Evolutionary conservation across 2,329 filamentous ascomycete species (phyloP).

Genomic region (Arthrobotrys musiformis): DNA sequence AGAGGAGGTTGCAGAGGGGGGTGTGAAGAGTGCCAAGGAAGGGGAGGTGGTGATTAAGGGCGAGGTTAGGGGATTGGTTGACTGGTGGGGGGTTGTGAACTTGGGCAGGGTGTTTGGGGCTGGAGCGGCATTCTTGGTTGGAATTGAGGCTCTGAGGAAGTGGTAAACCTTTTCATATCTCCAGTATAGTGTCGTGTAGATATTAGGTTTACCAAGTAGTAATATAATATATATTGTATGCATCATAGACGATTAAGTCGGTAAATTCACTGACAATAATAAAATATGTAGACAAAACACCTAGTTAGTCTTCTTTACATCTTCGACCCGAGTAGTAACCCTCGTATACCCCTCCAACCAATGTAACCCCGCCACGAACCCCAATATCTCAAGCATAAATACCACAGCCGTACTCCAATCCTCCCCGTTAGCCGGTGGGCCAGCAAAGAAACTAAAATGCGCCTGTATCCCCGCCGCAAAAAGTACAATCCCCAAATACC

Average conservation of each 20-base stretch:
- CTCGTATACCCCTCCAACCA: constrained; percentile 26
- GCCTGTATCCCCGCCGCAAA: constrained; percentile 17
- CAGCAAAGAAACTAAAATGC: constrained; percentile 35
- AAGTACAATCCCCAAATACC: constrained; percentile 9
- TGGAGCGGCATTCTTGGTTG: constrained; percentile 7
- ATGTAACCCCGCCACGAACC: background rate
- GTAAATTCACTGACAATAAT: too few relatives aligned
- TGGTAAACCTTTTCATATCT: background rate
- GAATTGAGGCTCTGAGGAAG: background rate
- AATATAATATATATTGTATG: too few relatives aligned
- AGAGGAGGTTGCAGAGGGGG: constrained; percentile 20
- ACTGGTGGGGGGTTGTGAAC: constrained; percentile 47
- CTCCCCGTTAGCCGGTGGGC: background rate
- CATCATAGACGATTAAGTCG: too few relatives aligned
- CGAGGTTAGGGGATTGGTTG: constrained; percentile 39
- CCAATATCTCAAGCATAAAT: constrained; percentile 18
- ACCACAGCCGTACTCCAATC: background rate
- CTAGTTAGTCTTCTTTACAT: constrained; percentile 8
- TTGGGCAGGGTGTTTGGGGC: constrained; percentile 28
- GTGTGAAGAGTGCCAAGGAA: background rate
- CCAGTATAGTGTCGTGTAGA: too few relatives aligned
- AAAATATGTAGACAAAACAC: background rate
- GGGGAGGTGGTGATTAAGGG: constrained; percentile 36
- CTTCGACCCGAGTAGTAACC: background rate
- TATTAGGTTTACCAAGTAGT: too few relatives aligned